These are phyloP conservation scores for Chalciporus pseudorubinellus DNA, from an alignment of 768 basidiomycete genomes.

Conservation along the genomic window DNA sequence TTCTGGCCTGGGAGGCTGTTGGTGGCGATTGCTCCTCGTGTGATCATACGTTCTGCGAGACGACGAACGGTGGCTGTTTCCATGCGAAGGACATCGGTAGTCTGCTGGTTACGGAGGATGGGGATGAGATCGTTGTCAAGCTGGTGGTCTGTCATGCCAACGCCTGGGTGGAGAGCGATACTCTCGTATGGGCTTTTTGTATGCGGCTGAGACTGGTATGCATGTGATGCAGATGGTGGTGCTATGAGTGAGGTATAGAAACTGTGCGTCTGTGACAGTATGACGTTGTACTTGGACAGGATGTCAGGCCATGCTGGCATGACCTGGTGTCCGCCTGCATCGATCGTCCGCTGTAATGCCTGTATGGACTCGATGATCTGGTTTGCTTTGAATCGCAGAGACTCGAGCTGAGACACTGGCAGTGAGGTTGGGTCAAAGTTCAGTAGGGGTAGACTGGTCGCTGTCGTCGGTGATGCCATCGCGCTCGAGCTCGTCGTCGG, in stretches of 20 bases:
- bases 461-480: background rate
- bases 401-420: constrained; percentile 71
- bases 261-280: constrained; percentile 79
- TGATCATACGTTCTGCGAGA: constrained; percentile 63
- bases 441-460: constrained; percentile 9
- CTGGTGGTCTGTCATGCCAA: constrained; percentile 57
- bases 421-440: constrained; percentile 37
- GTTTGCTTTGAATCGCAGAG: constrained; percentile 69
- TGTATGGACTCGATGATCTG: constrained; percentile 80
- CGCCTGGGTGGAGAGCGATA: constrained; percentile 65
- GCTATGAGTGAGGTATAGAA: constrained; percentile 61
- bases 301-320: constrained; percentile 88
- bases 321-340: constrained; percentile 49
- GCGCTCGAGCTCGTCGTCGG: background rate
- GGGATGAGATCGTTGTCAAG: constrained; percentile 74
- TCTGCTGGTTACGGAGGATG: constrained; percentile 77
- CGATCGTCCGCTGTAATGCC: constrained; percentile 60
- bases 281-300: constrained; percentile 79
- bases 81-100: constrained; percentile 65
- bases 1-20: constrained; percentile 45
- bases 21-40: constrained; percentile 46
- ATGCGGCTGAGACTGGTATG: constrained; percentile 11
- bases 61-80: constrained; percentile 74
- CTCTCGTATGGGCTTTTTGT: constrained; percentile 49
- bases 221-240: constrained; percentile 30